Conservation (phyloP, 441 rosid species). For the Viola pubescens region DNA sequence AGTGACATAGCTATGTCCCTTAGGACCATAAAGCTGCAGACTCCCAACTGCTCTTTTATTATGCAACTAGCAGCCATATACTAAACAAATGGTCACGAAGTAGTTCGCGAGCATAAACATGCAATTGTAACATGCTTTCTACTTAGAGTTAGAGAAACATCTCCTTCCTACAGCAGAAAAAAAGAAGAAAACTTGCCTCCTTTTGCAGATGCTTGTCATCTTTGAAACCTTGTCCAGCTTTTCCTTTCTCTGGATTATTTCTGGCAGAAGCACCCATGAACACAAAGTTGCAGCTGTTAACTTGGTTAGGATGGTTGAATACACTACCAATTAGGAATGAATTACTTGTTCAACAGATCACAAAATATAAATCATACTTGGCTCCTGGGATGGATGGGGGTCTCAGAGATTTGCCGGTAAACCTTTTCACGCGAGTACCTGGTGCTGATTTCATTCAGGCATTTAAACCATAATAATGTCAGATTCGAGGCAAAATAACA, state of each 20-base stretch:
- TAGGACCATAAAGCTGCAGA: neutral
- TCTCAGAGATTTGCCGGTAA: slow-evolving; percentile 4
- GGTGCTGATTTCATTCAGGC: slow-evolving; percentile 10
- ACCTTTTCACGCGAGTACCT: neutral
- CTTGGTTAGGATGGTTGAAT: neutral
- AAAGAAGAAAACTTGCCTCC: slow-evolving; percentile 11
- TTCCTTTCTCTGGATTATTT: neutral
- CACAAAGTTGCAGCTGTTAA: slow-evolving; percentile 12
- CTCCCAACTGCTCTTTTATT: neutral
- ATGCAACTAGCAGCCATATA: neutral
- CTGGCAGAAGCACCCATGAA: slow-evolving; percentile 6
- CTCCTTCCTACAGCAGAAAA: no score
- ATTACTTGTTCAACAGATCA: neutral
- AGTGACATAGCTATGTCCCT: no score
- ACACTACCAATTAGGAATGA: neutral
- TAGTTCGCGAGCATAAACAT: no score
- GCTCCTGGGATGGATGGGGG: neutral
- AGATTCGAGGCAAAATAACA: neutral
- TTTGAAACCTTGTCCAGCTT: no score
- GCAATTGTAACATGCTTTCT: no score
- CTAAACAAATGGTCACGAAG: no score
- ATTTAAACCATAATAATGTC: neutral
- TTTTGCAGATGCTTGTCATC: slow-evolving; percentile 4
- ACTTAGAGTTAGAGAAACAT: no score
- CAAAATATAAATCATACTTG: neutral